Evolutionary conservation across 2,329 filamentous ascomycete species (phyloP), one percentile per base, ranked within the genome.

Genomic region (Scytalidium sp.): DNA sequence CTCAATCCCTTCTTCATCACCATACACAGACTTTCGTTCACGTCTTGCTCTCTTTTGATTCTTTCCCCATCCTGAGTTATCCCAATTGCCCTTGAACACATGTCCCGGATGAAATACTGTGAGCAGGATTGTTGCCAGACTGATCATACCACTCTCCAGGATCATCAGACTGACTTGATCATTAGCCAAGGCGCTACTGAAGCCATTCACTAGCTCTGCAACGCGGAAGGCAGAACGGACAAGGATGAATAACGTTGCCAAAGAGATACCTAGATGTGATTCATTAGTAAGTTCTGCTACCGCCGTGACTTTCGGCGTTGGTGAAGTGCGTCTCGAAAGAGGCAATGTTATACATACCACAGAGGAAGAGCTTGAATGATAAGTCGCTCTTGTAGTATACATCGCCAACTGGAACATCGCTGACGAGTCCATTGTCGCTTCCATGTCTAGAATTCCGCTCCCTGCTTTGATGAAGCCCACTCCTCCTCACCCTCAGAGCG

Each of bases 181-280:
- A 40, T 65, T 66, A 47, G 80, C 76, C 48, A 84, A 60, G 15
- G 67, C 56, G 1, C 77, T 76, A 9, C 57, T 57, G 68, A 78
- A 83, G 3, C 80, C 80, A 29, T 76, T 69, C 45, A 70, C 73
- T 50, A 84, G 63, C 64, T 84, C 80, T 1, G 75, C 75, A n/a
- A 81, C 75, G 45, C 81, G 74, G 59, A 79, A 84, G 25, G 77
- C 72, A 40, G 73, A 80, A 19, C 81, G 70, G 19, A 78, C 73
- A 44, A 83, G 74, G 55, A 84, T 78, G 45, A 55, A 48, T 20
- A 56, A 20, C n/a, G 70, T 73, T 2, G 81, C 45, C 15, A 78
- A 79, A 0, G 76, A 72, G 6, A 79, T 59, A 0, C 67, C 60
- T 57, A 15, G 7, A n/a, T n/a, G 15, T 8, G n/a, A n/a, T n/a